Base-by-base conservation (phyloP, 257 asterid species). In the Nicotiana undulata region DNA sequence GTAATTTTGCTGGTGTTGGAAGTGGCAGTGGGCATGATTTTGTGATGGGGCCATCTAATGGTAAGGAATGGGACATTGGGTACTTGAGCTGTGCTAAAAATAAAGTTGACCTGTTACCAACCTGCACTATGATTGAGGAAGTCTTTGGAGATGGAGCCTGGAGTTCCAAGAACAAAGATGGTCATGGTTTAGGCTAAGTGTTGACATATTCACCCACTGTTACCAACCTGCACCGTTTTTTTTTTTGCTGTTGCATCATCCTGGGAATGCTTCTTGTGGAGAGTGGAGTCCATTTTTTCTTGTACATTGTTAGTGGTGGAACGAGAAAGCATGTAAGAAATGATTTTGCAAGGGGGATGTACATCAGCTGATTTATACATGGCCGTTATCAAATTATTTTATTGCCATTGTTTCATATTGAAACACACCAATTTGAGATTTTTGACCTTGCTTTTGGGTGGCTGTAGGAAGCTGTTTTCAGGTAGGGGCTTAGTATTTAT, bases 91-190 rank as follows among this genome's bases (percentile, higher is more conserved):
- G 79, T 56, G 82, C 85, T 9, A 81, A 82, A 37, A 82, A 80
- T 59, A 87, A 85, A 80, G 79, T 78, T 26, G 93, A 86, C 61
- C 85, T 88, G 63, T 79, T 88, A 52, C 86, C 91, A 24, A 88
- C 91, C 4, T 82, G 86, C 83, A 59, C 81, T 76, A 79, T 88
- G 87, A 88, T 88, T 56, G 93, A 89, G 68, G 93, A 89, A 79
- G 89, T 89, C 22, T 89, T 89, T 58, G 88, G 91, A 70, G 83
- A 84, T 9, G 88, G 82, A 67, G 83, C 87, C 72, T 86, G 84
- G 85, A 85, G 84, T 82, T 63, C 65, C 79, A 51, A 51, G 79
- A 68, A 81, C 52, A 77, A 66, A 61, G 88, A 86, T 72, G 85
- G 83, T 56, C 76, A 84, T 51, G 72, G 75, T 72, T 80, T 77